Conservation (phyloP, 495 filamentous ascomycete genomes). For the Bacidia rubella region DNA sequence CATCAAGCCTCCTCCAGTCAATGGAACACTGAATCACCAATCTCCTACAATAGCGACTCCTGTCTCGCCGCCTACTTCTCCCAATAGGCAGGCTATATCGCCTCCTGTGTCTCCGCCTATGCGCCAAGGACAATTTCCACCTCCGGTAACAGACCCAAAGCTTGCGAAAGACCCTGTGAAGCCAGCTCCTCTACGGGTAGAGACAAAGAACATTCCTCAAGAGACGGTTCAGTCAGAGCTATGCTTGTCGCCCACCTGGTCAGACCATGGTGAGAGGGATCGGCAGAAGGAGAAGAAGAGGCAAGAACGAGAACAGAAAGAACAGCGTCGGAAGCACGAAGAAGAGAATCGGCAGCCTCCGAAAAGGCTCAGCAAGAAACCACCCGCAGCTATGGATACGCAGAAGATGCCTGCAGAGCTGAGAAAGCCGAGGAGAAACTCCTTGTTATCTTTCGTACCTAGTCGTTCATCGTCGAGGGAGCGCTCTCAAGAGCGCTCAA, state of each 20-base stretch:
- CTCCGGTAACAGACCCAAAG: slow-evolving; percentile 5
- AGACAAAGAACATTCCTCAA: slow-evolving; percentile 1
- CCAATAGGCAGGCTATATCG: slow-evolving; percentile 5
- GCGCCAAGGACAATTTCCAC: slow-evolving; percentile 14
- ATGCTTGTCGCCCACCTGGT: slow-evolving; percentile 20
- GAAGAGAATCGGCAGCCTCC: slow-evolving; percentile 11
- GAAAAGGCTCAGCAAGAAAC: slow-evolving; percentile 18
- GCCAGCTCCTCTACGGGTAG: slow-evolving; percentile 1
- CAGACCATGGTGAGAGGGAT: slow-evolving; percentile 17
- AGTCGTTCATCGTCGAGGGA: slow-evolving; percentile 12
- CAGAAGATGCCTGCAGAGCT: slow-evolving; percentile 19
- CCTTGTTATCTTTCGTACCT: slow-evolving; percentile 13
- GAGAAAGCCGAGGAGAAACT: slow-evolving; percentile 12
- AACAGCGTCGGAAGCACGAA: slow-evolving; percentile 15
- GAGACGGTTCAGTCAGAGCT: slow-evolving; percentile 8
- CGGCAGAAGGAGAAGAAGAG: slow-evolving; percentile 16
- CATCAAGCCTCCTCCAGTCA: background rate
- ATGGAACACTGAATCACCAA: background rate
- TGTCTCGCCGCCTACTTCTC: slow-evolving; percentile 3
- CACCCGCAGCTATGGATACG: slow-evolving; percentile 21
- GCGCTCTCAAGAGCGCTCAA: slow-evolving; percentile 7
- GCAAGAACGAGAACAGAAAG: slow-evolving; percentile 14
- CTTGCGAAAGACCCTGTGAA: background rate
- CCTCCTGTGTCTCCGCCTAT: slow-evolving; percentile 6
- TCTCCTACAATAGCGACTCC: background rate